These are phyloP conservation scores for Perkinsela sp. DNA, from an alignment of 208 protist genomes.

Conservation along the genomic window DNA sequence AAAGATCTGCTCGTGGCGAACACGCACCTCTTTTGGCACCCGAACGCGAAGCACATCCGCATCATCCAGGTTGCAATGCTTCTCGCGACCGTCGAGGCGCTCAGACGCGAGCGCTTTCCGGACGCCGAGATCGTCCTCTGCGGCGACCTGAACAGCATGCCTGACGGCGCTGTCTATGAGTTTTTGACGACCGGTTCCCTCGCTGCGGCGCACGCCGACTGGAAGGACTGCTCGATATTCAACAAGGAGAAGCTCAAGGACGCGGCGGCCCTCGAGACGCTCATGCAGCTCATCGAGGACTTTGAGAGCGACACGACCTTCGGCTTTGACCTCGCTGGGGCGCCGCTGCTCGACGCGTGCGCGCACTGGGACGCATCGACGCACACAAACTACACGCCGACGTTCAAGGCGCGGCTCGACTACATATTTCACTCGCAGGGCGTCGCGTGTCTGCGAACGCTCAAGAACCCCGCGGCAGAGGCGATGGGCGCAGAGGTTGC, in stretches of 20 bases:
- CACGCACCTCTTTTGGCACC: constrained; percentile 68
- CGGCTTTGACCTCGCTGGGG: constrained; percentile 5
- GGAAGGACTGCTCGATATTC: constrained; percentile 46
- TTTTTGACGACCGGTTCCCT: constrained; percentile 36
- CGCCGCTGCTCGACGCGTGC: constrained; percentile 9
- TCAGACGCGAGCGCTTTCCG: background rate
- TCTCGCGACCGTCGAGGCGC: constrained; percentile 11
- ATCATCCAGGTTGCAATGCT: constrained; percentile 45
- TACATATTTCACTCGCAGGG: constrained; percentile 42
- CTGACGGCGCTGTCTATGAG: constrained; percentile 31
- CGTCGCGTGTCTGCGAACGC: constrained; percentile 22
- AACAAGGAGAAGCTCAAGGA: constrained; percentile 41
- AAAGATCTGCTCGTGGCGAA: constrained; percentile 28
- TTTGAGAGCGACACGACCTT: constrained; percentile 4
- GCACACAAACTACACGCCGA: constrained; percentile 62
- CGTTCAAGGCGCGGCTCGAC: constrained; percentile 57
- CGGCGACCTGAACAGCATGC: constrained; percentile 62
- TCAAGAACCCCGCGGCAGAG: constrained; percentile 32
- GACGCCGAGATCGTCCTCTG: constrained; percentile 21
- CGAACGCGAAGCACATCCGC: constrained; percentile 57
- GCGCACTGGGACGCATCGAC: constrained; percentile 15
- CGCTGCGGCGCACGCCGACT: constrained; percentile 23
- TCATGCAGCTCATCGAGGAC: constrained; percentile 6
- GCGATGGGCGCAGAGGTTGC: constrained; percentile 38
- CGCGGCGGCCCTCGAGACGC: constrained; percentile 20